Evolutionary conservation across 75 land plant genomes (phyloP).

Genomic region (Isoetes taiwanensis): DNA sequence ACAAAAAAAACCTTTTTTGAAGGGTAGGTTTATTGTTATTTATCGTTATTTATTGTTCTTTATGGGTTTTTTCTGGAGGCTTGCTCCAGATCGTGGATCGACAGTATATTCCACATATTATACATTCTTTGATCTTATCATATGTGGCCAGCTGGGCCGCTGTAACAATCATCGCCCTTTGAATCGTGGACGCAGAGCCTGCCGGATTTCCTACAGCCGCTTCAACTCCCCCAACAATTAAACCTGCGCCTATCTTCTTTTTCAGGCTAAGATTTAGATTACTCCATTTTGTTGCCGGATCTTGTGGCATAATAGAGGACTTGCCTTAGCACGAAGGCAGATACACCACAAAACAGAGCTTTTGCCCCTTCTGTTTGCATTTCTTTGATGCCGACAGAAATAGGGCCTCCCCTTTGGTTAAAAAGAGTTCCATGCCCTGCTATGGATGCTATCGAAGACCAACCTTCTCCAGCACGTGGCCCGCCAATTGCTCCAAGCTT

Average conservation of each 20-base stretch:
- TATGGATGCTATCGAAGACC: no score
- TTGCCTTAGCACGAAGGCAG: neutral
- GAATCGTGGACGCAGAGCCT: slow-evolving; percentile 56
- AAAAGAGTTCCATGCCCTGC: no score
- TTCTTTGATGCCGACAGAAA: neutral
- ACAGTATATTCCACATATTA: no score
- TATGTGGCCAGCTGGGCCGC: slow-evolving; percentile 76
- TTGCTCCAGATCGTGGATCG: no score
- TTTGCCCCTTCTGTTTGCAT: neutral
- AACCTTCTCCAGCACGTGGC: no score
- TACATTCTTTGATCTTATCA: slow-evolving; percentile 49
- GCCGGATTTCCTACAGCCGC: slow-evolving; percentile 78
- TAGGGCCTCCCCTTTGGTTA: no score
- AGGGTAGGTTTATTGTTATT: no score
- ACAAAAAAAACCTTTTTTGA: no score
- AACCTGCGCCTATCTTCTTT: slow-evolving; percentile 46
- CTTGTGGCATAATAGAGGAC: neutral
- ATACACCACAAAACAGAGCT: neutral
- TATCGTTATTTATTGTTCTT: no score
- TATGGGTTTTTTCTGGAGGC: no score
- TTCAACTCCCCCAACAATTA: slow-evolving; percentile 52
- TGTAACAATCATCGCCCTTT: slow-evolving; percentile 71
- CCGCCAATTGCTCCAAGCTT: no score
- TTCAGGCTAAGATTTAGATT: slow-evolving; percentile 1
- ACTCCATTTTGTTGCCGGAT: neutral